A percentile compares a stretch with the other conserved stretches of the same genome.
phyloP scores from a whole-genome alignment of 2,329 filamentous ascomycete species.

The Alternaria postmessia region DNA sequence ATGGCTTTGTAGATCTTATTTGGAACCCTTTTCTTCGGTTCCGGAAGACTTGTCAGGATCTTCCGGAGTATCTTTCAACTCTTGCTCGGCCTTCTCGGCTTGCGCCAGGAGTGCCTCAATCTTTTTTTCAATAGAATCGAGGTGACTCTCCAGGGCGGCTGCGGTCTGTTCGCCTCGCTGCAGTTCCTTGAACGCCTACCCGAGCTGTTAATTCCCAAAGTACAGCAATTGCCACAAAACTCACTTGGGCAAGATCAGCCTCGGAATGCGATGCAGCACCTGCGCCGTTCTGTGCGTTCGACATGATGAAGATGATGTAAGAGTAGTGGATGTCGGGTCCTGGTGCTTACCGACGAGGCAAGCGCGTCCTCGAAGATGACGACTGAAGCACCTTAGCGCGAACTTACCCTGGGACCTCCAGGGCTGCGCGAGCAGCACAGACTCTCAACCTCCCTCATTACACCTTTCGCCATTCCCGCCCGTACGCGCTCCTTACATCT shows the following conservation, averaged over 20 bases:
- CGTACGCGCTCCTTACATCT: constrained; percentile 23
- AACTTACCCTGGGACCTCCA: constrained; percentile 25
- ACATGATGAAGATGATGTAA: constrained; percentile 35
- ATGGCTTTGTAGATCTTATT: constrained; percentile 13
- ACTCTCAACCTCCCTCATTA: constrained; percentile 32
- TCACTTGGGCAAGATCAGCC: constrained; percentile 49
- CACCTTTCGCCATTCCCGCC: constrained; percentile 29
- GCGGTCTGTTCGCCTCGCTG: constrained; percentile 65
- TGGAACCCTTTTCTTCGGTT: constrained; percentile 22
- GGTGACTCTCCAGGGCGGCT: constrained; percentile 62
- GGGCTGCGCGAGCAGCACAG: constrained; percentile 35
- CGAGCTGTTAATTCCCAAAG: constrained; percentile 20
- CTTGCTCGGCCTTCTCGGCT: constrained; percentile 54
- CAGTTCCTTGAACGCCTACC: constrained; percentile 61
- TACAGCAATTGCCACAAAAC: not conserved
- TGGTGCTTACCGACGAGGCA: constrained; percentile 15
- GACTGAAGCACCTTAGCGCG: constrained; percentile 41
- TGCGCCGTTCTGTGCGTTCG: constrained; percentile 42
- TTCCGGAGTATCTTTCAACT: constrained; percentile 31
- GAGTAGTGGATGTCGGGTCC: constrained; percentile 21
- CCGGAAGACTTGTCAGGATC: constrained; percentile 23
- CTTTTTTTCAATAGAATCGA: constrained; percentile 62
- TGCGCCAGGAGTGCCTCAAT: constrained; percentile 62
- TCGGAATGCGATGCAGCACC: constrained; percentile 31
- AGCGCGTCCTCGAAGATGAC: constrained; percentile 36